Evolutionary conservation across 2,329 filamentous ascomycete species (phyloP), one percentile per base, ranked within the genome.

Genomic region (Colletotrichum sojae): DNA sequence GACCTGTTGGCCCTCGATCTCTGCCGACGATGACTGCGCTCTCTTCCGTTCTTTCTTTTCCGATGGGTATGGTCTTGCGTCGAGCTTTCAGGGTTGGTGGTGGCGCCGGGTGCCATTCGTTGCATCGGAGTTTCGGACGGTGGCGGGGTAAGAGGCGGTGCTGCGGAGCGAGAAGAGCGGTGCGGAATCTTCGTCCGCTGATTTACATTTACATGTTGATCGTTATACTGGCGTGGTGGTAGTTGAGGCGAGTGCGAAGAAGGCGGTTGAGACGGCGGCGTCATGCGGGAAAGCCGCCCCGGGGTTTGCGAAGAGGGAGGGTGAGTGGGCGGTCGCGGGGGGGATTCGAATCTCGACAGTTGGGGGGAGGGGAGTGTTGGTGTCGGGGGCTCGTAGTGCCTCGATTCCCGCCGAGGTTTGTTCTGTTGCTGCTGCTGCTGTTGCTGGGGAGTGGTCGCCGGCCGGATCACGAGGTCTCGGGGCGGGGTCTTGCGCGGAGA

Each of bases 381-480:
- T 10, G 25, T 55, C 16, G 43, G 39, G 5, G 40, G 61, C 27
- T 48, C 22, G 13, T 60, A 51, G 18, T 66, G 46, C 49, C 18
- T n/a, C 43, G 49, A 22, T 5, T 36, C 22, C 9, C 22, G 12
- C 10, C 9, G 25, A 27, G 52, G 25, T 12, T 43, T 15, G 13
- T 43, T 16, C 51, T 39, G 48, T 20, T 63, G 57, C n/a, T 52
- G 31, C 27, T 39, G 43, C n/a, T 52, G 52, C 36, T 52, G 52
- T 22, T 56, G 43, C 46, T 52, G 51, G 25, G 48, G 43, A 27
- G 55, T 25, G 16, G 31, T 69, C 22, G 72, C 71, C 69, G 79
- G 74, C 81, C 81, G 82, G 75, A 81, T 78, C 76, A 83, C 75
- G 77, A 80, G 79, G 69, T 82, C 77, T 72, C 77, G 80, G 64